Conservation (phyloP, 1,284 basidiomycete species). For the Apiotrichum sp. region DNA sequence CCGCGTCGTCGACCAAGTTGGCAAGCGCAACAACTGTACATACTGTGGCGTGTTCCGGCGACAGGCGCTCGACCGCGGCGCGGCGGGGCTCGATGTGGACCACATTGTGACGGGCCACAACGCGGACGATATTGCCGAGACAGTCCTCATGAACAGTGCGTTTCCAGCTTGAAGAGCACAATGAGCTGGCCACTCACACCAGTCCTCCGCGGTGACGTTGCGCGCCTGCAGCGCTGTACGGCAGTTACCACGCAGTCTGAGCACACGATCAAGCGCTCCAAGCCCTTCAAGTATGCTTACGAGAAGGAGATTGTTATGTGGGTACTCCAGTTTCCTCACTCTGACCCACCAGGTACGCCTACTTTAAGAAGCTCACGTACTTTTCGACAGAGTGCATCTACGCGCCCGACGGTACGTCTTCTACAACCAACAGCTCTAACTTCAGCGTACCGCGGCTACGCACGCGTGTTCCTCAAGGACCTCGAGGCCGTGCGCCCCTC, state of each 20-base stretch:
- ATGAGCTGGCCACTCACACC: constrained; percentile 1
- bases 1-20: constrained; percentile 83
- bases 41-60: constrained; percentile 97
- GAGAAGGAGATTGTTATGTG: constrained; percentile 99
- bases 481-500: constrained; percentile 88
- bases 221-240: constrained; percentile 86
- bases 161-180: constrained; percentile 8
- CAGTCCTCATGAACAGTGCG: constrained; percentile 96
- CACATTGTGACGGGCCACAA: constrained; percentile 99
- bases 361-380: constrained; percentile 97
- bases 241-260: constrained; percentile 88
- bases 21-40: constrained; percentile 98
- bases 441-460: constrained; percentile 87
- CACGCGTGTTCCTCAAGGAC: constrained; percentile 88
- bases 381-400: constrained; percentile 99
- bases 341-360: constrained; percentile 69
- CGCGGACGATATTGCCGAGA: constrained; percentile 98
- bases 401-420: constrained; percentile 65
- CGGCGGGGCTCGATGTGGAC: constrained; percentile 79
- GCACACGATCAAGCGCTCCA: constrained; percentile 90
- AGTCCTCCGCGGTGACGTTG: constrained; percentile 98
- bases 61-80: constrained; percentile 92
- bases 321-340: constrained; percentile 25
- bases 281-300: constrained; percentile 98
- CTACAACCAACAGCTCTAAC: background rate